phyloP scores from a whole-genome alignment of 805 yeast species.

The Diddensiella santjacobensis region DNA sequence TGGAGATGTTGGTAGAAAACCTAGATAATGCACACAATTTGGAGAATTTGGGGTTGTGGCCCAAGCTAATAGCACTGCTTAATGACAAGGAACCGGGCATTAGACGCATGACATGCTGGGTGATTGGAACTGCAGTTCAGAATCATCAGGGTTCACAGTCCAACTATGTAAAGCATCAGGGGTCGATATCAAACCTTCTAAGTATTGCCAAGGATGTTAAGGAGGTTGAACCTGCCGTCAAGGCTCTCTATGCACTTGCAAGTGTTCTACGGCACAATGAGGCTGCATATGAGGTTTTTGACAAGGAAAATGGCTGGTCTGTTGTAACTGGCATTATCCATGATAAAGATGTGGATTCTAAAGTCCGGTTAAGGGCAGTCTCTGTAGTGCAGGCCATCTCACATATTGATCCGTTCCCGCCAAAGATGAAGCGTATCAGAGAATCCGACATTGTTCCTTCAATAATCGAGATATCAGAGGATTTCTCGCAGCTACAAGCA shows the following conservation, averaged over 20 bases:
- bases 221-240: slow-evolving; percentile 43
- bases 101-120: slow-evolving; percentile 59
- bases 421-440: slow-evolving; percentile 16
- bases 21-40: slow-evolving; percentile 93
- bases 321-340: slow-evolving; percentile 36
- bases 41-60: slow-evolving; percentile 81
- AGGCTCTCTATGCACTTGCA: slow-evolving; percentile 75
- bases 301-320: slow-evolving; percentile 58
- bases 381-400: slow-evolving; percentile 21
- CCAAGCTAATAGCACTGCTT: slow-evolving; percentile 54
- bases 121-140: slow-evolving; percentile 88
- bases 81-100: slow-evolving; percentile 43
- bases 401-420: slow-evolving; percentile 23
- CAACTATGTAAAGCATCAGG: slow-evolving; percentile 43
- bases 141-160: slow-evolving; percentile 81
- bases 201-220: slow-evolving; percentile 26
- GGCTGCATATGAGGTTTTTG: slow-evolving; percentile 54
- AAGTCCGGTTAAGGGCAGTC: slow-evolving; percentile 18
- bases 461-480: slow-evolving; percentile 15
- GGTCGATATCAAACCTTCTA: slow-evolving; percentile 31
- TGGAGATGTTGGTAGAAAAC: slow-evolving; percentile 90
- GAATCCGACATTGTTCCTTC: slow-evolving; percentile 12
- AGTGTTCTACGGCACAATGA: slow-evolving; percentile 67
- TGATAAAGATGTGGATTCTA: slow-evolving; percentile 6
- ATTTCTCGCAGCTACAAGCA: slow-evolving; percentile 26